A percentile compares a stretch with the other conserved stretches of the same genome.
Evolutionary conservation across 345 rosid species (phyloP).

Genomic region (Arabidopsis thaliana): TAIR10.1 NC_003071.7:14247501-14248000

Average conservation of each 20-base stretch:
- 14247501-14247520: conserved; percentile 97
- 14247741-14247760: conserved; percentile 1
- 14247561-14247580: not conserved
- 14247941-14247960: conserved; percentile 5
- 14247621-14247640: conserved; percentile 51
- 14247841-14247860: conserved; percentile 36
- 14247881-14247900: conserved; percentile 1
- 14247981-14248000: conserved; percentile 32
- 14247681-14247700: conserved; percentile 73
- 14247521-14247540: conserved; percentile 97
- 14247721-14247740: conserved; percentile 51
- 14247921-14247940: not conserved
- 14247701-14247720: conserved; percentile 75
- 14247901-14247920: conserved; percentile 20
- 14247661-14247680: conserved; percentile 94
- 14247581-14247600: not conserved
- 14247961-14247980: conserved; percentile 25
- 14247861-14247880: conserved; percentile 39
- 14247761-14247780: conserved; percentile 20
- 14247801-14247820: conserved; percentile 60
- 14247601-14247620: not conserved
- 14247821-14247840: conserved; percentile 51
- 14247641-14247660: conserved; percentile 96
- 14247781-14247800: conserved; percentile 44
- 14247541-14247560: conserved; percentile 54